phyloP scores from a whole-genome alignment of 495 filamentous ascomycete genomes.

The Hyphodiscus hymeniophilus region DNA sequence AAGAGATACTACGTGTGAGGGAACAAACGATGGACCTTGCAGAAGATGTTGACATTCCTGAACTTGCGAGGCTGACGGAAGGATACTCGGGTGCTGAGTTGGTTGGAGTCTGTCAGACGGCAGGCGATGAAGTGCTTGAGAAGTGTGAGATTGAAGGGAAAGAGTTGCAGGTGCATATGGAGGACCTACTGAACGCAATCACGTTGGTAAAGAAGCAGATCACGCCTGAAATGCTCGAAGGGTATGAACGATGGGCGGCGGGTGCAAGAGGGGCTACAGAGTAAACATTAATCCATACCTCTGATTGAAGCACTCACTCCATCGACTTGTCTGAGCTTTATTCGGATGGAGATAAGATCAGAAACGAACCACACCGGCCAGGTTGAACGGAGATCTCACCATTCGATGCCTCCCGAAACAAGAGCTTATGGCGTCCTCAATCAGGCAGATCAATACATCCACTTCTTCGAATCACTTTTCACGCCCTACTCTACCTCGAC shows the following conservation, averaged over 20 bases:
- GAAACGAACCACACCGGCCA: too few relatives aligned
- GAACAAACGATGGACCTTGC: constrained; percentile 50
- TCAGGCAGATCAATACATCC: too few relatives aligned
- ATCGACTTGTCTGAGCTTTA: too few relatives aligned
- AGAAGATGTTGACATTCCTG: constrained; percentile 55
- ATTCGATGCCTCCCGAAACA: too few relatives aligned
- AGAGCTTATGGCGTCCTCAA: too few relatives aligned
- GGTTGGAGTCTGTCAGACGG: constrained; percentile 66
- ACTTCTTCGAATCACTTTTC: too few relatives aligned
- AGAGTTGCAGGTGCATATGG: constrained; percentile 45
- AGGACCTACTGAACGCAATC: constrained; percentile 58
- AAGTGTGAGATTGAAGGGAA: constrained; percentile 38
- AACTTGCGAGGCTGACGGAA: constrained; percentile 61
- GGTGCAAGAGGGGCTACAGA: constrained; percentile 15
- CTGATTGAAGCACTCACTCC: too few relatives aligned
- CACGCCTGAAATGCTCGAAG: constrained; percentile 51
- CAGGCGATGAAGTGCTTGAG: constrained; percentile 50
- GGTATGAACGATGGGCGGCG: constrained; percentile 60
- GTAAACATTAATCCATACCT: background rate
- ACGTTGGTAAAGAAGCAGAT: constrained; percentile 57
- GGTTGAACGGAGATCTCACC: too few relatives aligned
- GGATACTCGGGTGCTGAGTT: constrained; percentile 89
- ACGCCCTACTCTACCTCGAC: too few relatives aligned
- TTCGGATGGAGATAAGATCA: too few relatives aligned
- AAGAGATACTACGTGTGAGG: constrained; percentile 67